Conservation (phyloP, 1,284 basidiomycete genomes). For the Papiliotrema laurentii region DNA sequence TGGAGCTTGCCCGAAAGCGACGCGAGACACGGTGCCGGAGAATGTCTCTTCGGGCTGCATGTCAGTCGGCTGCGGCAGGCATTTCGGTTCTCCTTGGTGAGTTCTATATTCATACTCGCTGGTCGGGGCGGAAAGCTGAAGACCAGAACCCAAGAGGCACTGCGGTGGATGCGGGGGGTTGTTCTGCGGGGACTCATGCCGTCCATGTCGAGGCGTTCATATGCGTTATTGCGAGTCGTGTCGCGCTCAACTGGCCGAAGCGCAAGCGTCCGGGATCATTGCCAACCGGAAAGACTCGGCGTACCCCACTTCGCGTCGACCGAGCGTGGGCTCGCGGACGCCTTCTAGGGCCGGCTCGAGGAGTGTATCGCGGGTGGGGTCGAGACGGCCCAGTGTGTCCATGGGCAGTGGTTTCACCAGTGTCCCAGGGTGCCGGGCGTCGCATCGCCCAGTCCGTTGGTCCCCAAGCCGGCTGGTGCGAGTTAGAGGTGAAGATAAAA, state of each 20-base stretch:
- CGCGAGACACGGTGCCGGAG: constrained; percentile 42
- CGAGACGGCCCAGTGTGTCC: background rate
- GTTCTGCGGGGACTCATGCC: constrained; percentile 45
- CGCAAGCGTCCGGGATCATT: constrained; percentile 26
- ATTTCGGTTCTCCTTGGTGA: constrained; percentile 44
- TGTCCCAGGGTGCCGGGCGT: no score
- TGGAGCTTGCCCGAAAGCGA: constrained; percentile 46
- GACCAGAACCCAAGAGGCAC: constrained; percentile 40
- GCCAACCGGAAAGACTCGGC: constrained; percentile 9
- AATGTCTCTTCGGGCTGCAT: constrained; percentile 31
- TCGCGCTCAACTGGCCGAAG: constrained; percentile 31
- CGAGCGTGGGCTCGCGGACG: no score
- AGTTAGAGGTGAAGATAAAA: background rate
- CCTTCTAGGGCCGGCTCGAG: no score
- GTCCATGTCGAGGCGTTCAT: constrained; percentile 39
- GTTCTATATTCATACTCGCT: no score
- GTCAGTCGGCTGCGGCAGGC: constrained; percentile 31
- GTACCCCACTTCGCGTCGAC: constrained; percentile 12
- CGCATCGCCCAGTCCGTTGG: background rate
- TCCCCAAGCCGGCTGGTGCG: background rate
- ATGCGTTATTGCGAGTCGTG: constrained; percentile 43
- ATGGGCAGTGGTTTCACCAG: background rate
- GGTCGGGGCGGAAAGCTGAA: background rate
- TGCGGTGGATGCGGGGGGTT: constrained; percentile 47
- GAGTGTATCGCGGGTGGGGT: no score